phyloP scores from a whole-genome alignment of 2,329 filamentous ascomycete species.

The Pseudophaeomoniella oleicola region DNA sequence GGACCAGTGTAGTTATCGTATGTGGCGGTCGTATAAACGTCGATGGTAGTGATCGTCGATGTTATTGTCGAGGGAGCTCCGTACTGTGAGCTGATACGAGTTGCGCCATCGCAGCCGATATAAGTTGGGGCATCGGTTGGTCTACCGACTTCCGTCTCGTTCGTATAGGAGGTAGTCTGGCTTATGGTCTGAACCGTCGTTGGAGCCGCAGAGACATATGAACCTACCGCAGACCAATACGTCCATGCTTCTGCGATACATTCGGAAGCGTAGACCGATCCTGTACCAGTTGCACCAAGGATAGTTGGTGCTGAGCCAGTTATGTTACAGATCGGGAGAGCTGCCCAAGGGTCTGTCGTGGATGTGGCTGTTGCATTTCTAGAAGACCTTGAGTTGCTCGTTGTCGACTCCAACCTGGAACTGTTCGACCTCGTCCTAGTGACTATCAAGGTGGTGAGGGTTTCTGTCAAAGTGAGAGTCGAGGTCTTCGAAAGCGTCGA shows the following conservation, averaged over 20 bases:
- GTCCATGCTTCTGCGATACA: not conserved
- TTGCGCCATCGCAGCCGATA: not conserved
- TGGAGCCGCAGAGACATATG: not conserved
- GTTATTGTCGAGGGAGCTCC: not conserved
- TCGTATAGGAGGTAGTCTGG: not conserved
- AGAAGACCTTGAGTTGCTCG: too few relatives aligned
- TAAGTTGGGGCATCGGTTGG: not conserved
- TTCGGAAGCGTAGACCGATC: not conserved
- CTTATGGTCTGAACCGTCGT: not conserved
- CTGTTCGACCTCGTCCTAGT: too few relatives aligned
- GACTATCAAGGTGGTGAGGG: too few relatives aligned
- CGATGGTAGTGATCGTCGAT: not conserved
- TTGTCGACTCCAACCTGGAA: too few relatives aligned
- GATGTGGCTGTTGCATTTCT: too few relatives aligned
- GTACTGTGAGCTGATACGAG: not conserved
- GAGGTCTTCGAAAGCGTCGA: too few relatives aligned
- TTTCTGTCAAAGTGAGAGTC: too few relatives aligned
- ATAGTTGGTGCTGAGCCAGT: not conserved
- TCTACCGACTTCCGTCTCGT: not conserved
- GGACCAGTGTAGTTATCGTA: not conserved
- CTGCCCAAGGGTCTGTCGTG: too few relatives aligned
- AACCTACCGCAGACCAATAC: not conserved
- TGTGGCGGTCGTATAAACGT: not conserved
- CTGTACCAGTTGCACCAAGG: not conserved
- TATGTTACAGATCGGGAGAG: not conserved